Base-by-base conservation (phyloP, 2,329 filamentous ascomycete species). In the Pyrenochaeta sp. region DNA sequence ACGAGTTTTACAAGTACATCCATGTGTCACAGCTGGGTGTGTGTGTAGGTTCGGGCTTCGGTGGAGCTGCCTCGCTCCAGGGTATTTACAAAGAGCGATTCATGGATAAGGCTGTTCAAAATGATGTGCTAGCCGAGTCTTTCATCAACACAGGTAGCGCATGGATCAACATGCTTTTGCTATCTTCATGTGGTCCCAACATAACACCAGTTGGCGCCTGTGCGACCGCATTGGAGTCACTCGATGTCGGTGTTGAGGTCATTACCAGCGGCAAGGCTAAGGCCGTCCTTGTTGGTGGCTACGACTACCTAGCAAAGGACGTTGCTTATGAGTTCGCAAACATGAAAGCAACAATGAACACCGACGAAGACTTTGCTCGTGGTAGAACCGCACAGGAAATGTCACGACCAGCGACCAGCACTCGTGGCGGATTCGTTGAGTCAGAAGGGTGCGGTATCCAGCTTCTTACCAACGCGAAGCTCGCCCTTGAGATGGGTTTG, bases 91-190 rank as follows among this genome's bases (percentile, higher is more conserved):
- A 93, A 75, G 93, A 96, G 73, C 89, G 94, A 48, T 97, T 87
- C 84, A 82, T 97, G 51, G 94, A 99, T 77, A 94, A 92, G 78
- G 94, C 93, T 43, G 84, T 99, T 35, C 95, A 99, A 76, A 99
- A 97, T 76, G 94, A 99, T 69, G 96, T 99, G 69, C 83, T 99
- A 10, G 94, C 99, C 71, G 94, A 99, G 76, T 97, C 94, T 9
- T 99, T 99, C 81, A 97, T 99, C 83, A 99, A 99, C 81, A 99
- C 94, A 42, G 99, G 97, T 93, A 88, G 90, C 61, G 94, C 94
- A 11, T 99, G 94, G 94, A 92, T 99, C 44, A 99, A 99, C 81
- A 99, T 99, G 94, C 80, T 99, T 75, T 80, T 99, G 54, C 79
- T 99, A 53, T 99, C 94, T 4, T 97, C 94, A 4, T 97, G 94